A percentile compares a stretch with the other conserved stretches of the same genome.
Evolutionary conservation across 2,329 filamentous ascomycete genomes (phyloP).

Genomic region (Colletotrichum zoysiae): DNA sequence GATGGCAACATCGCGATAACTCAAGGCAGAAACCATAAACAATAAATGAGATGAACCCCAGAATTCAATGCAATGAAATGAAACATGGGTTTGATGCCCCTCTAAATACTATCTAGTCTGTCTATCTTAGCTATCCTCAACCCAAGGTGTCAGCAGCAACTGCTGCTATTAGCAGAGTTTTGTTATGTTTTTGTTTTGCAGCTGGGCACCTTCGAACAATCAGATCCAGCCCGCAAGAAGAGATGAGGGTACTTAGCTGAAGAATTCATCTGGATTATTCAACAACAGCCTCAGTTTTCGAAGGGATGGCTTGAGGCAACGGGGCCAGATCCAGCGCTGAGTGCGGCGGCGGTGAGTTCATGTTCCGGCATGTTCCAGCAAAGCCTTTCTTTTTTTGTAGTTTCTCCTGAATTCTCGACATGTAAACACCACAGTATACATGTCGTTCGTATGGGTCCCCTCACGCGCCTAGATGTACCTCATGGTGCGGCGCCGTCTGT

Average conservation of each 20-base stretch:
- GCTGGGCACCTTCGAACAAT: not conserved
- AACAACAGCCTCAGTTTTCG: conserved; percentile 15
- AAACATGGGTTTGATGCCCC: not conserved
- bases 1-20: not conserved
- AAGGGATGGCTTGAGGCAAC: conserved; percentile 27
- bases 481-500: not conserved
- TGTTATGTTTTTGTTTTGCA: not conserved
- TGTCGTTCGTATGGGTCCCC: not conserved
- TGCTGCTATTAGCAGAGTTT: not conserved
- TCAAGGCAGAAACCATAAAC: not conserved
- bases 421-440: not conserved
- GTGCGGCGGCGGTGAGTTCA: conserved; percentile 9
- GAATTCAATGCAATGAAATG: not conserved
- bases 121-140: not conserved
- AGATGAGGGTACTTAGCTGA: not conserved
- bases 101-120: not conserved
- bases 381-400: conserved; percentile 9
- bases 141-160: not conserved
- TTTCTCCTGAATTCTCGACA: not conserved
- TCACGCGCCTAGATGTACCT: no score
- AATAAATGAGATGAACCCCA: not conserved
- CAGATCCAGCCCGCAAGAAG: not conserved
- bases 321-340: conserved; percentile 25
- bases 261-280: not conserved
- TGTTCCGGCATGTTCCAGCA: conserved; percentile 6